Conservation (phyloP, 2,329 filamentous ascomycete species). For the Arachnomyces sp. region DNA sequence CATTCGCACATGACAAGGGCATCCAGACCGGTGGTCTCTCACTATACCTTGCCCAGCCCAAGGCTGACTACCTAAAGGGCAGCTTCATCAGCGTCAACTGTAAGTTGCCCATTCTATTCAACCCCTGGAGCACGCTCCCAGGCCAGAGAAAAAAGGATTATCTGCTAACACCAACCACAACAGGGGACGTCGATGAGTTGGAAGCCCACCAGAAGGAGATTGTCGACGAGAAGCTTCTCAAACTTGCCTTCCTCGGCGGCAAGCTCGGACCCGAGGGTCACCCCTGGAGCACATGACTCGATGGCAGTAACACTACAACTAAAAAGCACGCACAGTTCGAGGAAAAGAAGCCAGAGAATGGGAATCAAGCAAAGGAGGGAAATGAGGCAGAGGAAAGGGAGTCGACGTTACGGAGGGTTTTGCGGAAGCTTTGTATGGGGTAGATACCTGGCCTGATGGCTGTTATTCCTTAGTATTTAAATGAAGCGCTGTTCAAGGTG, state of each 20-base stretch:
- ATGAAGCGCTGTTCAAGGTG: too few species aligned
- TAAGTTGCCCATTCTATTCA: background rate
- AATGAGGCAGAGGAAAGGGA: too few species aligned
- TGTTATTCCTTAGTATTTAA: too few species aligned
- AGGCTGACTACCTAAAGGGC: slow-evolving; percentile 28
- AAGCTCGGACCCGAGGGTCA: background rate
- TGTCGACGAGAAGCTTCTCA: slow-evolving; percentile 17
- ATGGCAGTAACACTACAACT: too few species aligned
- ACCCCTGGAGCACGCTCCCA: background rate
- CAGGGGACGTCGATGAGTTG: slow-evolving; percentile 25
- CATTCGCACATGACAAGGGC: slow-evolving; percentile 25
- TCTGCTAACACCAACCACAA: background rate
- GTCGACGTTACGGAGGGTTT: too few species aligned
- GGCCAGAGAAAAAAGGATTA: background rate
- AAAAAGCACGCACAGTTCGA: too few species aligned
- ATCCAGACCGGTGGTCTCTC: slow-evolving; percentile 25
- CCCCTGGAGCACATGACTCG: slow-evolving; percentile 1
- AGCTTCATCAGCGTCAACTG: slow-evolving; percentile 28
- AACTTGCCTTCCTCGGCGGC: slow-evolving; percentile 9
- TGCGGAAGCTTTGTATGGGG: too few species aligned
- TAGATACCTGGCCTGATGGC: too few species aligned
- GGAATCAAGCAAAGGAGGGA: too few species aligned
- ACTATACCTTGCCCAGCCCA: slow-evolving; percentile 19
- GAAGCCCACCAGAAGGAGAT: slow-evolving; percentile 21
- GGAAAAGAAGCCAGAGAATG: too few species aligned